Conservation (phyloP, 176 grass and related monocot genomes). For the Eleusine coracana region DNA sequence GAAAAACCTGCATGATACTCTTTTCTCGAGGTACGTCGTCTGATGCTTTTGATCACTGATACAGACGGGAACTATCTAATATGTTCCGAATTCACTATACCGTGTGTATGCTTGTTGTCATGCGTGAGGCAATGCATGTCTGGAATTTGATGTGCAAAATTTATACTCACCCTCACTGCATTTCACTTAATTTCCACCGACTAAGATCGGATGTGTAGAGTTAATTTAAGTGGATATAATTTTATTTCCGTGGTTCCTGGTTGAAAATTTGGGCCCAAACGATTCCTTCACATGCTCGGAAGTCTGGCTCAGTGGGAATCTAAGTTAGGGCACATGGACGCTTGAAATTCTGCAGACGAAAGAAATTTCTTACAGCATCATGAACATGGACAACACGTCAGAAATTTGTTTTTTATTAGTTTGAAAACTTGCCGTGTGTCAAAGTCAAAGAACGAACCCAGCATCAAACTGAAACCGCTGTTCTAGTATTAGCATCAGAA, state of each 20-base stretch:
- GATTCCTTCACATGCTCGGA: slow-evolving; percentile 44
- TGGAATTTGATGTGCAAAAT: neutral
- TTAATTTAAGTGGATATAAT: neutral
- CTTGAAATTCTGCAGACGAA: slow-evolving; percentile 8
- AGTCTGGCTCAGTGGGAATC: slow-evolving; percentile 20
- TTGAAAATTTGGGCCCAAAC: slow-evolving; percentile 8
- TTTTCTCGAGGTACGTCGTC: too few species aligned
- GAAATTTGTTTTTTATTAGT: slow-evolving; percentile 23
- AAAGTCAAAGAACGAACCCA: slow-evolving; percentile 41
- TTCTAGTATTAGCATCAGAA: neutral
- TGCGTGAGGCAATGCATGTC: neutral
- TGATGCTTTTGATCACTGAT: neutral
- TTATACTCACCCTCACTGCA: neutral
- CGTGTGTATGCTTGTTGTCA: neutral
- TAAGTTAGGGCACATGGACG: slow-evolving; percentile 40
- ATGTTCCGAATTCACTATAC: too few species aligned
- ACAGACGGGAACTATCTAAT: neutral
- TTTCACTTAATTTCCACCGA: slow-evolving; percentile 22
- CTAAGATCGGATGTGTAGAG: neutral
- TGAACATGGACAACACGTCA: slow-evolving; percentile 40
- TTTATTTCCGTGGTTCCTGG: neutral
- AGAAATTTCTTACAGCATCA: slow-evolving; percentile 24
- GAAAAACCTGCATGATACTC: too few species aligned
- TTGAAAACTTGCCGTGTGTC: slow-evolving; percentile 30
- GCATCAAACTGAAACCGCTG: neutral